Percentiles rank a stretch among this genome's conserved stretches.
Conservation (phyloP, 2,329 filamentous ascomycete species). For the Aspergillus carbonarius region DNA sequence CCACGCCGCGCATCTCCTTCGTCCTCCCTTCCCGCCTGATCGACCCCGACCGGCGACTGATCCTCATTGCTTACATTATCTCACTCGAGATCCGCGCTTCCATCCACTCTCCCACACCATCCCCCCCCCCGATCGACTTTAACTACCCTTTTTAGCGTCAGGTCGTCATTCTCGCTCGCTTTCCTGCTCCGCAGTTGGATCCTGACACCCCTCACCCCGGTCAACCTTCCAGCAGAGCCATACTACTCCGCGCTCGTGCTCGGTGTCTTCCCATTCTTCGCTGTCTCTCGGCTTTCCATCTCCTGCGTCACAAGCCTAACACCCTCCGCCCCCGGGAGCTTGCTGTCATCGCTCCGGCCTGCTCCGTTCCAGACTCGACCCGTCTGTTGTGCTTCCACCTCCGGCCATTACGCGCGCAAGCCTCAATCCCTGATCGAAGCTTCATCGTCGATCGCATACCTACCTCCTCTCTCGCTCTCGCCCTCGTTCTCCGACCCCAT, state of each 20-base stretch:
- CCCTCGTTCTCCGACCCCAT: not conserved
- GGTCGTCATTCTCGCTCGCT: conserved; percentile 25
- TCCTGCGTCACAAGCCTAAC: conserved; percentile 22
- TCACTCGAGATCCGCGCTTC: conserved; percentile 22
- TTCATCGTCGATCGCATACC: conserved; percentile 12
- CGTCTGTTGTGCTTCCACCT: conserved; percentile 11
- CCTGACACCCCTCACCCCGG: conserved; percentile 24
- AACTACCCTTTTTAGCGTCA: conserved; percentile 27
- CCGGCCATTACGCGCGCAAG: conserved; percentile 14
- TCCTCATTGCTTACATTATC: conserved; percentile 26
- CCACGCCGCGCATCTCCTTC: conserved; percentile 13
- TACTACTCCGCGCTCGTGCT: conserved; percentile 9
- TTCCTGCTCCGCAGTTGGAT: conserved; percentile 26
- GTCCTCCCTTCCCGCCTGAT: conserved; percentile 6
- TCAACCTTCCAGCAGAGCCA: conserved; percentile 10
- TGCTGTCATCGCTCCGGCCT: conserved; percentile 22
- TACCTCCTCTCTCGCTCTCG: conserved; percentile 11
- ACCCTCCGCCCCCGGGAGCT: conserved; percentile 20
- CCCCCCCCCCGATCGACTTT: conserved; percentile 23
- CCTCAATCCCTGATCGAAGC: conserved; percentile 21
- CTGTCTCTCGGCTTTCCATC: conserved; percentile 18
- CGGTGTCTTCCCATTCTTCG: conserved; percentile 5
- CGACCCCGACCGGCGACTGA: conserved; percentile 2
- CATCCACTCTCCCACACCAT: conserved; percentile 26
- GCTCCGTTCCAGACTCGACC: conserved; percentile 16